Base-by-base conservation (phyloP, 768 basidiomycete species). In the Tremella mesenterica region DNA sequence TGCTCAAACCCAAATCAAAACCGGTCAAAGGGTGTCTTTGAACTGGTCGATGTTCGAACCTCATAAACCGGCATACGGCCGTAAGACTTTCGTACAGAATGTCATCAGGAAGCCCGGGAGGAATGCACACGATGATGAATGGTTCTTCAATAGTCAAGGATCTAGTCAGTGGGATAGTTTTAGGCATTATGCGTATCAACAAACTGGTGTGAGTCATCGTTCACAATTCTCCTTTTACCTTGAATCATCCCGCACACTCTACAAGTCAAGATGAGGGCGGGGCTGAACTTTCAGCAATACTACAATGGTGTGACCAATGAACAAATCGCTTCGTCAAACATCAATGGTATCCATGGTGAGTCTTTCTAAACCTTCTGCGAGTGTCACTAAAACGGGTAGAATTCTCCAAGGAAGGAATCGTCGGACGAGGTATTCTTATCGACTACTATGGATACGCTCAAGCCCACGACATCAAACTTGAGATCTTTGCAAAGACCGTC, bases 131-230 rank as follows among this genome's bases (percentile, higher is more conserved):
- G 49, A 50, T 30, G 49, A 50, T 28, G 23, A 34, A 13, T 31
- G 36, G 9, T 14, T 21, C 29, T 52, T 57, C 50, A 60, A 60
- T 34, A 60, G 54, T 13, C 59, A 60, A 27, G 27, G 30, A 16
- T 60, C 59, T 25, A 57, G 44, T 30, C 59, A 60, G 25, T 60
- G 59, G 59, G 59, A 60, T 31, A 56, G 59, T 8, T 49, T 57
- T 16, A 48, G 59, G 10, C 59, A 60, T 45, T 60, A 54, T 38
- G 54, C 56, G 3, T 65, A 65, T 36, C 64, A 58, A 28, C 38
- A 41, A 23, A n/a, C n/a, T 16, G 38, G 38, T 5, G 38, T 41
- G 4, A 5, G 38, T 41, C n/a, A 41, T 41, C 23, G 6, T n/a
- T n/a, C 5, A n/a, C n/a, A n/a, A n/a, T n/a, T n/a, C n/a, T n/a